phyloP scores from a whole-genome alignment of 2,329 filamentous ascomycete species.

The Colletotrichum lentis region DNA sequence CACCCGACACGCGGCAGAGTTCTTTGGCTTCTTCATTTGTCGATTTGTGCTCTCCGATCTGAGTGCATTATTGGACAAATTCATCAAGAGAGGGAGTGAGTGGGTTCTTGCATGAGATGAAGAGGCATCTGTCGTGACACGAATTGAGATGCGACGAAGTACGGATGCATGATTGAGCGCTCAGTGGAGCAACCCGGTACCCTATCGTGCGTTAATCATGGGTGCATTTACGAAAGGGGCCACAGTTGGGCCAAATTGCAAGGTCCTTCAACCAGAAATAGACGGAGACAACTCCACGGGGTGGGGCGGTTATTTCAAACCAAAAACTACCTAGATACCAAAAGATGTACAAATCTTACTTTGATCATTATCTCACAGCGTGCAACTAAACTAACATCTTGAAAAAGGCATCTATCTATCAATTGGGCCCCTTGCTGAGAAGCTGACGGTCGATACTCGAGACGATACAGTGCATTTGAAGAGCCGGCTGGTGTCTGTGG shows the following conservation, averaged over 20 bases:
- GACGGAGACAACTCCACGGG: background rate
- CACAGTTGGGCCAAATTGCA: background rate
- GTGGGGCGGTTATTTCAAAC: no score
- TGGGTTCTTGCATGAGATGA: slow-evolving; percentile 71
- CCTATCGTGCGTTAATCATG: background rate
- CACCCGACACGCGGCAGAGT: slow-evolving; percentile 92
- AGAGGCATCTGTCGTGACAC: background rate
- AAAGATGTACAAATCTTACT: background rate
- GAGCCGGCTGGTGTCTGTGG: background rate
- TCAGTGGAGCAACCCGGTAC: background rate
- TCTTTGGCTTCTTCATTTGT: slow-evolving; percentile 96
- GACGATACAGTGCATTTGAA: background rate
- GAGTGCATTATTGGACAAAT: slow-evolving; percentile 88
- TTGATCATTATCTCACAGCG: background rate
- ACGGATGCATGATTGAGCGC: background rate
- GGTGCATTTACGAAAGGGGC: background rate
- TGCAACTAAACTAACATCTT: background rate
- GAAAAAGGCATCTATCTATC: background rate
- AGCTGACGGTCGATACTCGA: background rate
- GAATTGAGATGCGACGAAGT: background rate
- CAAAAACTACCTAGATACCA: background rate
- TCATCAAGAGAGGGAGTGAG: slow-evolving; percentile 94
- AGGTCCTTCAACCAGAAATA: background rate
- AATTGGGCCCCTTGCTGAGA: background rate
- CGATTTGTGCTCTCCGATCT: slow-evolving; percentile 92